phyloP scores from a whole-genome alignment of 1,139 yeast species.

The Fermentozyma sake region DNA sequence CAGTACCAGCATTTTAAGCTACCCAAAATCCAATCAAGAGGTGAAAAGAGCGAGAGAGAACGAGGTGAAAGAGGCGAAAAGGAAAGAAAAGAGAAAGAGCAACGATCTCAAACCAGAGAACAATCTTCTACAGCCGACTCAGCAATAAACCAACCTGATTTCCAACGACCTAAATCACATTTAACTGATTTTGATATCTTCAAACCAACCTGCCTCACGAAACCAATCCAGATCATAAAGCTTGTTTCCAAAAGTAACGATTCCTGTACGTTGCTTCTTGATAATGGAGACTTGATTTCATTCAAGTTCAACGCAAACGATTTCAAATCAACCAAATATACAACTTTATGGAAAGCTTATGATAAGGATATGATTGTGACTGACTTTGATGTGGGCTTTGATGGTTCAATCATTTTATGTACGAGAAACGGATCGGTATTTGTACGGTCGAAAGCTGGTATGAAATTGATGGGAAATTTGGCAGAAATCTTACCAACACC shows the following conservation, averaged over 20 bases:
- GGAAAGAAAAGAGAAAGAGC: no score
- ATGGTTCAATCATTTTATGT: constrained; percentile 66
- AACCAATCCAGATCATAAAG: constrained; percentile 30
- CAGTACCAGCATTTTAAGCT: constrained; percentile 54
- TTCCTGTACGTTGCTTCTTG: constrained; percentile 40
- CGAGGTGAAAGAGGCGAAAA: no score
- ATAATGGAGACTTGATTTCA: constrained; percentile 48
- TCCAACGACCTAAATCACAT: no score
- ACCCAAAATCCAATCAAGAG: constrained; percentile 34
- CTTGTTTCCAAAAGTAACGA: constrained; percentile 32
- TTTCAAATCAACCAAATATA: constrained; percentile 31
- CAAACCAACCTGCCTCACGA: constrained; percentile 47
- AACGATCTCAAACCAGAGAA: no score
- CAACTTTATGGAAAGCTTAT: constrained; percentile 50
- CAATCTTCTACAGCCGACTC: background rate
- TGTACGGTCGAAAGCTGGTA: constrained; percentile 20
- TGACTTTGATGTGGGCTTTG: constrained; percentile 65
- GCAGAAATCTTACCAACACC: constrained; percentile 27
- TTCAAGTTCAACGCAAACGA: constrained; percentile 27
- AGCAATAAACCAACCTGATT: background rate
- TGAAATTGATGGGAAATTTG: constrained; percentile 30
- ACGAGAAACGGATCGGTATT: constrained; percentile 67
- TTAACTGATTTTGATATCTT: constrained; percentile 56
- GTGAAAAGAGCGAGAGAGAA: no score
- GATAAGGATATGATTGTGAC: constrained; percentile 45